A percentile compares a stretch with the other conserved stretches of the same genome.
Evolutionary conservation across 768 basidiomycete species (phyloP).

Genomic region (Termitomyces sp.): DNA sequence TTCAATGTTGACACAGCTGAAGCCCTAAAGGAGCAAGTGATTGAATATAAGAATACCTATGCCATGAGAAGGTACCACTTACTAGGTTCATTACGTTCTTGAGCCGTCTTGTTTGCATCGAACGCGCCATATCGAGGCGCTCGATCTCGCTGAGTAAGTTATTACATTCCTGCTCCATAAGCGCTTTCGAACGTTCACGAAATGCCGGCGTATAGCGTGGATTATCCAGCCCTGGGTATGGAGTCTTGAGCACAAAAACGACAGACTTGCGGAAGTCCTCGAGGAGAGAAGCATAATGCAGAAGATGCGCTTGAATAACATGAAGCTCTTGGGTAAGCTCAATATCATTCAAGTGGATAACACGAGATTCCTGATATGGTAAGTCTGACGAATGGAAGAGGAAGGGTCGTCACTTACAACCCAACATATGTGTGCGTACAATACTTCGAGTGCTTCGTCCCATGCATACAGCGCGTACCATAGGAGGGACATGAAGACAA

Average conservation of each 20-base stretch:
- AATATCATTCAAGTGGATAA: constrained; percentile 35
- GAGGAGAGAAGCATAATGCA: constrained; percentile 50
- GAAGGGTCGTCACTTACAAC: constrained; percentile 27
- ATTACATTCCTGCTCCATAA: constrained; percentile 39
- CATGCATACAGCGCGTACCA: constrained; percentile 62
- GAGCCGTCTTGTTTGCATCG: constrained; percentile 38
- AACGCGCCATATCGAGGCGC: constrained; percentile 36
- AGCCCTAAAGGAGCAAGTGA: constrained; percentile 27
- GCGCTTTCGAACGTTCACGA: constrained; percentile 12
- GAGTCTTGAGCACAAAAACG: constrained; percentile 40
- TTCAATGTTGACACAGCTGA: constrained; percentile 42
- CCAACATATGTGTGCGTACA: constrained; percentile 46
- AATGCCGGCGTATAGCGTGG: constrained; percentile 9
- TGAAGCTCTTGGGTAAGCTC: constrained; percentile 49
- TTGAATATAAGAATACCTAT: neutral
- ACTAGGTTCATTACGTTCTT: constrained; percentile 51
- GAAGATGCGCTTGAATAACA: constrained; percentile 50
- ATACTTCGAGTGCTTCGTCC: constrained; percentile 50
- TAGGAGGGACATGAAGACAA: constrained; percentile 44
- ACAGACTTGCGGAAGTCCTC: constrained; percentile 50
- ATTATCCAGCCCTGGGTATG: constrained; percentile 41
- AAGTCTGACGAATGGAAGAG: neutral
- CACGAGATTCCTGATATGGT: constrained; percentile 36
- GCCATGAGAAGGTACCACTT: neutral
- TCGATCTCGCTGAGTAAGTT: constrained; percentile 46